Conservation (phyloP, 2,329 filamentous ascomycete genomes). For the Fusarium haematococcum region DNA sequence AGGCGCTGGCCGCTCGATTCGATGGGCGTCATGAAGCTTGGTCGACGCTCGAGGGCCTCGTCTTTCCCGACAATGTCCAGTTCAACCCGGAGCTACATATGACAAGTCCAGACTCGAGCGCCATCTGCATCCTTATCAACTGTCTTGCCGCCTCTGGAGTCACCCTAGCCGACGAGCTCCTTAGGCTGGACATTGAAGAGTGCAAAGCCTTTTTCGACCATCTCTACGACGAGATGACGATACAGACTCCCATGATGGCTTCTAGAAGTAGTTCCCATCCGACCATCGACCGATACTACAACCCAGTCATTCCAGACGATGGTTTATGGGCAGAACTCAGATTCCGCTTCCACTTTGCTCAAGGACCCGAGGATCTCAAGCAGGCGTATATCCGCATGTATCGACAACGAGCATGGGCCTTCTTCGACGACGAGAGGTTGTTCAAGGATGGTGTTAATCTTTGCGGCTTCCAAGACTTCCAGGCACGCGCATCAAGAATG, state of each 20-base stretch:
- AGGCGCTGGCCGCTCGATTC: not conserved
- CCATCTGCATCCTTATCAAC: not conserved
- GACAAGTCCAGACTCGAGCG: not conserved
- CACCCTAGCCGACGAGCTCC: not conserved
- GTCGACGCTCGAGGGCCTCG: not conserved
- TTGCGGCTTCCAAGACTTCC: not conserved
- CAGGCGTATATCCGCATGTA: conserved; percentile 6
- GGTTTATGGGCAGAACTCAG: not conserved
- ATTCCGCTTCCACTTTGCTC: not conserved
- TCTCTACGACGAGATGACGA: not conserved
- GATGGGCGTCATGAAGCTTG: not conserved
- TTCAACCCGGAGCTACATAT: conserved; percentile 13
- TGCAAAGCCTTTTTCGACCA: not conserved
- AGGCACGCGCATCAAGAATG: not conserved
- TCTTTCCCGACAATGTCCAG: conserved; percentile 14
- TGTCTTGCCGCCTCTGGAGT: conserved; percentile 11
- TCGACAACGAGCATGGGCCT: conserved; percentile 17
- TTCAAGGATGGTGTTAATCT: not conserved
- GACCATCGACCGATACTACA: not conserved
- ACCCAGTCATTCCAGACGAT: not conserved
- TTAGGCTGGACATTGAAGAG: not conserved
- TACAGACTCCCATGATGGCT: not conserved
- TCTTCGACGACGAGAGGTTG: conserved; percentile 4
- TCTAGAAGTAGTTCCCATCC: not conserved
- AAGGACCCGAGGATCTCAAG: not conserved